Evolutionary conservation across 306 rosid species (phyloP), one percentile per base, ranked within the genome.

Genomic region (Medicago arabica): DNA sequence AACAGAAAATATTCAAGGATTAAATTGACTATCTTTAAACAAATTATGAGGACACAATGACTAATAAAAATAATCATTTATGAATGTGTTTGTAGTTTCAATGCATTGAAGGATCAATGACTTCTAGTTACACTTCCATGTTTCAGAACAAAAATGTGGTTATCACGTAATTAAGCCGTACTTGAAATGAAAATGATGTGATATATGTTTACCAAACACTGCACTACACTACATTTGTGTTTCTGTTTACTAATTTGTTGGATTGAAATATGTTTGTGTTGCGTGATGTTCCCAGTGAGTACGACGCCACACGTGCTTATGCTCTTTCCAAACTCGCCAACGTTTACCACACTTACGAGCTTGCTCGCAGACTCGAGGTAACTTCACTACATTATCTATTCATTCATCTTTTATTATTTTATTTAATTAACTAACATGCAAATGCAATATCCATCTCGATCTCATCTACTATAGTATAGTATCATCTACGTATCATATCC

Each of bases 251-350:
- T 18, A 12, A 58, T 2, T 58, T 21, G 38, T 79, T 59, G 58
- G 67, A 75, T 61, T 71, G 51, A 82, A 66, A 16, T 68, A 47
- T 72, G 82, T 61, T 77, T 72, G 79, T 58, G n/a, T 72, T 21
- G n/a, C 67, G 66, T 13, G 1, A 10, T 80, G 79, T 80, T 7
- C 63, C 68, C 64, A 89, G 97, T 60, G 82, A 86, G 57, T 94
- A 88, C 88, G 96, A 92, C 58, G 86, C 96, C 71, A 95, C 99
- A 85, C 97, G 99, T 89, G 97, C 97, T 67, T 95, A 95, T 80
- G 97, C 97, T n/a, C 92, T 92, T 46, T 95, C 99, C 18, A 95
- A 95, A 88, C 97, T 95, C n/a, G 97, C 97, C 64, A 95, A 95
- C 83, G 86, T 95, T 71, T 82, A 92, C 79, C 99, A 95, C 83